Evolutionary conservation across 2,329 filamentous ascomycete genomes (phyloP).

Genomic region (Ophiostoma sp.): DNA sequence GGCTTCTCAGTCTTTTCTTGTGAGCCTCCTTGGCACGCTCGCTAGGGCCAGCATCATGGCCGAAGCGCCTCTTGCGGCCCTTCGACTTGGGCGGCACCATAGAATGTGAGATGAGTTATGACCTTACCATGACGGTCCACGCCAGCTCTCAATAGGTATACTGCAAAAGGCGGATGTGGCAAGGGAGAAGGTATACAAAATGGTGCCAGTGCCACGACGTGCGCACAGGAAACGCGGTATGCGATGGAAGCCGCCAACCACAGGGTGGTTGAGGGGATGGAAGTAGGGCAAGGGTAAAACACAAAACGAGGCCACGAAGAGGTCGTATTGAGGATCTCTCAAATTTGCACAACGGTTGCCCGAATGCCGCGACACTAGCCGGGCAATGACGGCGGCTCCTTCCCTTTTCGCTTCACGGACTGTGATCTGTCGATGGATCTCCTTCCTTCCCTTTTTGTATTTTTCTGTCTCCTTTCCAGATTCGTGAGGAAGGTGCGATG

Average conservation of each 20-base stretch:
- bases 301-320: neutral
- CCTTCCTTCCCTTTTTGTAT: neutral
- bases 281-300: neutral
- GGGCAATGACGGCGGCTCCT: constrained; percentile 1
- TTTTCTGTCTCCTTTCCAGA: neutral
- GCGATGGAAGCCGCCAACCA: constrained; percentile 11
- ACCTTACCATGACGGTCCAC: constrained; percentile 28
- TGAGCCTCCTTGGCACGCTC: constrained; percentile 33
- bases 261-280: constrained; percentile 4
- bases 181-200: neutral
- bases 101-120: constrained; percentile 5
- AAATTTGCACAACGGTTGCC: neutral
- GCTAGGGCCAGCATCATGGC: constrained; percentile 28
- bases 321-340: neutral
- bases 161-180: neutral
- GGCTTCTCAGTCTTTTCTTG: constrained; percentile 29
- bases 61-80: constrained; percentile 30
- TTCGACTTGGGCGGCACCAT: constrained; percentile 23
- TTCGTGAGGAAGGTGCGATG: neutral
- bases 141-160: neutral
- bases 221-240: constrained; percentile 2
- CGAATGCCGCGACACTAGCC: neutral
- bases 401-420: neutral
- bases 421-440: neutral
- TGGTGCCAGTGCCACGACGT: neutral